These are phyloP conservation scores for Schwanniomyces polymorphus DNA, from an alignment of 805 yeast genomes.

Conservation along the genomic window DNA sequence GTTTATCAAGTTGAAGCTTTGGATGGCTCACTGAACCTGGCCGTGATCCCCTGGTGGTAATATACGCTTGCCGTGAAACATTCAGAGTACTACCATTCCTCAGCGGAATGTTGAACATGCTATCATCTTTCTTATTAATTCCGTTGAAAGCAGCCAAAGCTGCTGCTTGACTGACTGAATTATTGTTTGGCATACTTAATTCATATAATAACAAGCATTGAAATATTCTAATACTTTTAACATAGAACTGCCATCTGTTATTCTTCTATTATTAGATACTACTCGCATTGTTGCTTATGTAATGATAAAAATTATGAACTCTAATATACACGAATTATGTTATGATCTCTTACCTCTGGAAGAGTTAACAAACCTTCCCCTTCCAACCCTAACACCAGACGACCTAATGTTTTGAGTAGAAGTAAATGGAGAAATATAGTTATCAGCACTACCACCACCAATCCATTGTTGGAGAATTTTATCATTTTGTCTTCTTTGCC, in stretches of 20 bases:
- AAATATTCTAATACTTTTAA: not conserved
- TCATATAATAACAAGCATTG: not conserved
- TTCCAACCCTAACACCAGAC: conserved; percentile 78
- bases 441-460: conserved; percentile 92
- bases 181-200: conserved; percentile 5
- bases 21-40: not conserved
- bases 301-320: not conserved
- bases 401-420: conserved; percentile 41
- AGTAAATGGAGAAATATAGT: conserved; percentile 81
- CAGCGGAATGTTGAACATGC: not conserved
- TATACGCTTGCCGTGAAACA: not conserved
- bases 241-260: not conserved
- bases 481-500: conserved; percentile 85
- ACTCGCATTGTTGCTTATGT: not conserved
- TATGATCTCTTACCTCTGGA: conserved; percentile 32
- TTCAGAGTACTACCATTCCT: not conserved
- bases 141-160: conserved; percentile 45
- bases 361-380: conserved; percentile 79
- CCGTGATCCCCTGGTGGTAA: not conserved
- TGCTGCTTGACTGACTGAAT: conserved; percentile 40
- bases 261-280: not conserved
- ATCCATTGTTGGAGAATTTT: conserved; percentile 84
- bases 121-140: conserved; percentile 1
- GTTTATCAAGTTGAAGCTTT: not conserved
- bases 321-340: not conserved